Evolutionary conservation across 805 yeast genomes (phyloP).

Genomic region (Yarrowia sp.): DNA sequence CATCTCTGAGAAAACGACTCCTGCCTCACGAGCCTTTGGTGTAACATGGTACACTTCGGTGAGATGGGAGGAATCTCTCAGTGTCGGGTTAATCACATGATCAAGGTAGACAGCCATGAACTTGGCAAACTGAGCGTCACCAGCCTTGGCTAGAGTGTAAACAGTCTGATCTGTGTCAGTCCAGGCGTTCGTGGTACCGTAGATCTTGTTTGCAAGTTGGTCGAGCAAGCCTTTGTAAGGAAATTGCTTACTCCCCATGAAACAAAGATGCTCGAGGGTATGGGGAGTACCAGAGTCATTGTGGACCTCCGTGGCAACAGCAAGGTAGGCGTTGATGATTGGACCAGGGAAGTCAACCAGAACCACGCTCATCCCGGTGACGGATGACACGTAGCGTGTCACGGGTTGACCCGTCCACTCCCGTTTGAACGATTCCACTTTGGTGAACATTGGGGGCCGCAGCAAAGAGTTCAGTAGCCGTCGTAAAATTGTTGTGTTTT

Average conservation of each 20-base stretch:
- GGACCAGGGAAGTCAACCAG: constrained; percentile 84
- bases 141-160: constrained; percentile 88
- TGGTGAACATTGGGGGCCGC: constrained; percentile 28
- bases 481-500: constrained; percentile 9
- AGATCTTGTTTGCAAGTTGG: constrained; percentile 80
- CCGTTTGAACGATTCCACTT: constrained; percentile 32
- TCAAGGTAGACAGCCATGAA: constrained; percentile 89
- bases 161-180: constrained; percentile 96
- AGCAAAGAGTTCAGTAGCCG: constrained; percentile 5
- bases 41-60: constrained; percentile 97
- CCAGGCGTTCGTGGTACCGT: constrained; percentile 94
- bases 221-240: constrained; percentile 94
- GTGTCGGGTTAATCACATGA: constrained; percentile 81
- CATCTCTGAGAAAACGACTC: constrained; percentile 98
- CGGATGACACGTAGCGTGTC: constrained; percentile 20
- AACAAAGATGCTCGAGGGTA: constrained; percentile 90
- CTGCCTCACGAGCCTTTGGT: constrained; percentile 88
- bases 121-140: constrained; percentile 91
- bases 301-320: constrained; percentile 90
- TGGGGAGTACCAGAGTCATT: constrained; percentile 95
- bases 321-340: constrained; percentile 87
- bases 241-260: constrained; percentile 88
- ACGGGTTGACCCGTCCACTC: constrained; percentile 30
- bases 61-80: constrained; percentile 86
- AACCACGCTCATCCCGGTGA: constrained; percentile 79